phyloP scores from a whole-genome alignment of 2,329 filamentous ascomycete genomes.

The Cladobotryum mycophilum region DNA sequence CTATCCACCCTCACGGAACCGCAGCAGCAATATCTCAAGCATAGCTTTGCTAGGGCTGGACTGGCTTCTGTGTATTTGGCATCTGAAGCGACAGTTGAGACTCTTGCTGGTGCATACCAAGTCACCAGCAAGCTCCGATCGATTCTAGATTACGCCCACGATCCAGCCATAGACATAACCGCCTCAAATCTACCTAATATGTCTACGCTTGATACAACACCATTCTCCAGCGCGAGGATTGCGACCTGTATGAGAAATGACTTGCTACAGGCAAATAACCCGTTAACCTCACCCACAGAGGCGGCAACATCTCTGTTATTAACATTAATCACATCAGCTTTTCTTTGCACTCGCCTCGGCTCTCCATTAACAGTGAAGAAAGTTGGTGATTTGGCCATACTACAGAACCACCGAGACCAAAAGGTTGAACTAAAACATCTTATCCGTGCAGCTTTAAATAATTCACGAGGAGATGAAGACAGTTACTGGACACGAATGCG shows the following conservation, averaged over 20 bases:
- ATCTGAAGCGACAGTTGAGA: constrained; percentile 51
- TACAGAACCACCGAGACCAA: constrained; percentile 60
- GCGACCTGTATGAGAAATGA: constrained; percentile 30
- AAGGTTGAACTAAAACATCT: constrained; percentile 51
- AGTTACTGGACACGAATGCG: constrained; percentile 56
- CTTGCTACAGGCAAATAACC: constrained; percentile 54
- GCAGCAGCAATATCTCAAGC: constrained; percentile 52
- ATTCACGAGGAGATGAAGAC: constrained; percentile 53
- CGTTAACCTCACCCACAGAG: constrained; percentile 55
- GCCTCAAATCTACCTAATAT: constrained; percentile 21
- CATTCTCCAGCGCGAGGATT: constrained; percentile 19
- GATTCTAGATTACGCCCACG: constrained; percentile 51
- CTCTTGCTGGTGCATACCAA: constrained; percentile 53
- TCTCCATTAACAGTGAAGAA: constrained; percentile 44
- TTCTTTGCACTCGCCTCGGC: constrained; percentile 47
- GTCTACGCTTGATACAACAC: constrained; percentile 24
- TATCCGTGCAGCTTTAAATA: constrained; percentile 46
- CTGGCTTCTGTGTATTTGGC: constrained; percentile 63
- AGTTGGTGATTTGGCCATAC: constrained; percentile 57
- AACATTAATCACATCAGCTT: constrained; percentile 56
- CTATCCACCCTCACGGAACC: constrained; percentile 54
- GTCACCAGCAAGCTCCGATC: constrained; percentile 50
- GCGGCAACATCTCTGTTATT: constrained; percentile 54
- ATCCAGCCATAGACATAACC: background rate
- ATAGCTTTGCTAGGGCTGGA: constrained; percentile 60